Evolutionary conservation across 2,329 filamentous ascomycete species (phyloP), one percentile per base, ranked within the genome.

Genomic region (Paramyrothecium roridum): DNA sequence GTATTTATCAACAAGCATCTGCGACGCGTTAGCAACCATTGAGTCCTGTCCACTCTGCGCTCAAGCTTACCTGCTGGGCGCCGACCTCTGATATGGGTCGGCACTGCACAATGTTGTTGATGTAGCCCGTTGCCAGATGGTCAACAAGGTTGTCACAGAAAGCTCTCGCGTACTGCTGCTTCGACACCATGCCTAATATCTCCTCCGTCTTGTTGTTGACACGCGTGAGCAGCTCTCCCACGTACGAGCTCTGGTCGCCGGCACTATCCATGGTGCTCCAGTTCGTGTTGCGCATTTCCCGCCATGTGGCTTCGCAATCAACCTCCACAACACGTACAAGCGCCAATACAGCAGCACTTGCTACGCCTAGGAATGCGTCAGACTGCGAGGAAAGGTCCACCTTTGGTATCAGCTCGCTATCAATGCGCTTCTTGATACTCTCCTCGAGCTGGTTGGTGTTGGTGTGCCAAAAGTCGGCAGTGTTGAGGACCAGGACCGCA

Each of bases 81-180:
- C 93, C 95, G 54, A 92, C 90, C 73, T 98, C 95, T 6, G 91
- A 93, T 50, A 99, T 89, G 1, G 95, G 95, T 62, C 87, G 87
- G 73, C 92, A 96, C 67, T 91, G 89, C 46, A 96, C 91, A 56
- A 98, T 88, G 67, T 89, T 96, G 59, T 80, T 78, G 61, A 97
- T 84, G 69, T 95, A 98, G 1, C 86, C 82, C 55, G 81, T 89
- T 17, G 90, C 89, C 59, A 98, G 76, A 59, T 90, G 82, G 70
- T 99, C 95, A 43, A 98, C 90, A n/a, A 98, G 77, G 61, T 98
- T 93, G 71, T 99, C 95, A 63, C 91, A 96, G 68, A 98, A 97
- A 0, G 95, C 93, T 57, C 95, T 83, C 11, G 93, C 91, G 70
- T 98, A 99, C 69, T 97, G 93, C 63, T 89, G 91, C 74, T 99